phyloP scores from a whole-genome alignment of 305 asterid species.

The Solanum hybrid region DNA sequence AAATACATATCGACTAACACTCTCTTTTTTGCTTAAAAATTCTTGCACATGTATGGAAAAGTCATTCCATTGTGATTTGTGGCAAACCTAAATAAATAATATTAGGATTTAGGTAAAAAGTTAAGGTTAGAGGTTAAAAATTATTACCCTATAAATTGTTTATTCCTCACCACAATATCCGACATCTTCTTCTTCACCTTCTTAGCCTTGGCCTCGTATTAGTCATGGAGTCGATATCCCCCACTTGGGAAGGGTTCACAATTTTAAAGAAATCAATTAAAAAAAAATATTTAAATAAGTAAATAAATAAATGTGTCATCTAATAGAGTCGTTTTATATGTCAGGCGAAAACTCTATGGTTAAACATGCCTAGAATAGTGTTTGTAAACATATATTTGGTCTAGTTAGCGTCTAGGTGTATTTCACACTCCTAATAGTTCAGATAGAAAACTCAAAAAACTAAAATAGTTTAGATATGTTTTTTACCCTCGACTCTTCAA shows the following conservation, averaged over 20 bases:
- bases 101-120: background rate
- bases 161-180: background rate
- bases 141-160: background rate
- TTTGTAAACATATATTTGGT: background rate
- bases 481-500: background rate
- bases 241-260: too few species aligned
- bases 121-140: too few species aligned
- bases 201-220: too few species aligned
- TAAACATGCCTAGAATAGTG: background rate
- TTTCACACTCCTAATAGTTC: background rate
- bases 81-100: background rate
- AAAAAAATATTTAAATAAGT: too few species aligned
- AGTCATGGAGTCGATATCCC: too few species aligned
- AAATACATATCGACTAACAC: too few species aligned
- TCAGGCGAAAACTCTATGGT: too few species aligned
- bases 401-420: background rate
- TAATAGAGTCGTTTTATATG: background rate
- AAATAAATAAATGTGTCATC: too few species aligned
- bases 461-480: too few species aligned
- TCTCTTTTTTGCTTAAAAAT: background rate
- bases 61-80: background rate
- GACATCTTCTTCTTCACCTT: background rate
- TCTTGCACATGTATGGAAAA: background rate
- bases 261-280: too few species aligned
- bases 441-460: background rate